Percentiles rank a stretch among this genome's conserved stretches.
Conservation (phyloP, 345 rosid genomes). For the Schrenkiella parvula region DNA sequence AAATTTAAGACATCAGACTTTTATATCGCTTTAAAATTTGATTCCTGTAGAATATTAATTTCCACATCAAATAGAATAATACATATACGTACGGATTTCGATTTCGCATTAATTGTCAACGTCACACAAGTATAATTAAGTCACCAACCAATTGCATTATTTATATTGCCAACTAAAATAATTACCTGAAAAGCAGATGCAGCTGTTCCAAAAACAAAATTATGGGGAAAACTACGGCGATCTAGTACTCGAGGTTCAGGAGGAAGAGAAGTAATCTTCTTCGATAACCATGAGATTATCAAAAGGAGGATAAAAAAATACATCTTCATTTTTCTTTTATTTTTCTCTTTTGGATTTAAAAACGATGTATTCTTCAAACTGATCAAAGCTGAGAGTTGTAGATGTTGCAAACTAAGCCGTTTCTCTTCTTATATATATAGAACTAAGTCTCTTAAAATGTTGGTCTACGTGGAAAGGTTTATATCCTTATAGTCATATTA, state of each 20-base stretch:
- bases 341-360: not conserved
- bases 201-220: slow-evolving; percentile 40
- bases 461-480: slow-evolving; percentile 27
- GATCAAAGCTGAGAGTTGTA: not conserved
- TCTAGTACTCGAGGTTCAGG: not conserved
- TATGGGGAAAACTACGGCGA: slow-evolving; percentile 16
- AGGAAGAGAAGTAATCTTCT: slow-evolving; percentile 18
- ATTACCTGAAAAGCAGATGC: slow-evolving; percentile 35
- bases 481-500: not conserved
- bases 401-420: not conserved
- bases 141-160: not conserved
- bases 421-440: not conserved
- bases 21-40: not conserved
- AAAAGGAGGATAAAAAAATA: slow-evolving; percentile 16
- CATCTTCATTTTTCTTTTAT: slow-evolving; percentile 4
- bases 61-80: not conserved
- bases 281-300: slow-evolving; percentile 18
- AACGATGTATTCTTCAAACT: not conserved
- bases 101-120: not conserved
- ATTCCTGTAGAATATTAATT: not conserved
- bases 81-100: not conserved
- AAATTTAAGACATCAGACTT: not conserved
- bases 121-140: not conserved
- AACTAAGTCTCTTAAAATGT: not conserved
- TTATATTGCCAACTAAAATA: not conserved